Base-by-base conservation (phyloP, 1,284 basidiomycete species). In the Boletus mariae region DNA sequence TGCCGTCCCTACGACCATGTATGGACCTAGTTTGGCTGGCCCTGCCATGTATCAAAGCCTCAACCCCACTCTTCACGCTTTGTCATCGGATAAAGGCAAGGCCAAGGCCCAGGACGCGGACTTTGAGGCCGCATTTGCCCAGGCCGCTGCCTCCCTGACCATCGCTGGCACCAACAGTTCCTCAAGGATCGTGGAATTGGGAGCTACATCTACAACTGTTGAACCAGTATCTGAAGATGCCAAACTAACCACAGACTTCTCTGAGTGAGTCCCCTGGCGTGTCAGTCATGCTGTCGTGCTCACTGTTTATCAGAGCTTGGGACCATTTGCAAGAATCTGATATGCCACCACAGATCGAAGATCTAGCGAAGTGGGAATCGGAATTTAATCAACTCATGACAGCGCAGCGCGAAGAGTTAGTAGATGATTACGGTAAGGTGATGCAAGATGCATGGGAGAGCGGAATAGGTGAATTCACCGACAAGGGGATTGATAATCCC, bases 301-400 rank as follows among this genome's bases (percentile, higher is more conserved):
- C 31, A 57, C 38, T 15, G n/a, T 46, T 47, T 45, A 38, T 20
- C 57, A 89, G 86, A 45, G 71, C 80, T 26, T 86, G 80, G 84
- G 74, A 82, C 47, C 72, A 80, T 29, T 60, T 85, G 28, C 80
- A 81, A 62, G 75, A 78, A 49, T 83, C 84, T 0, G 78, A 80
- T 37, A 55, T 78, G 25, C 79, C 81, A 2, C 80, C 82, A 1
- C 79, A 75, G 43, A 71, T 75, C 31, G 84, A 84, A 64, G 84
- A 92, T 58, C 69, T 92, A 45, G 83, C 86, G 4, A 87, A 87
- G 67, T 96, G 93, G 93, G 94, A 96, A 67, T 83, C 85, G 8
- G 87, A 95, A 68, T 92, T 94, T 63, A 90, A 89, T 54, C 86
- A 92, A 61, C 72, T 90, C 38, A 89, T 91, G 83, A 76, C 76